Conservation (phyloP, 768 basidiomycete genomes). For the Russula dissimulans region DNA sequence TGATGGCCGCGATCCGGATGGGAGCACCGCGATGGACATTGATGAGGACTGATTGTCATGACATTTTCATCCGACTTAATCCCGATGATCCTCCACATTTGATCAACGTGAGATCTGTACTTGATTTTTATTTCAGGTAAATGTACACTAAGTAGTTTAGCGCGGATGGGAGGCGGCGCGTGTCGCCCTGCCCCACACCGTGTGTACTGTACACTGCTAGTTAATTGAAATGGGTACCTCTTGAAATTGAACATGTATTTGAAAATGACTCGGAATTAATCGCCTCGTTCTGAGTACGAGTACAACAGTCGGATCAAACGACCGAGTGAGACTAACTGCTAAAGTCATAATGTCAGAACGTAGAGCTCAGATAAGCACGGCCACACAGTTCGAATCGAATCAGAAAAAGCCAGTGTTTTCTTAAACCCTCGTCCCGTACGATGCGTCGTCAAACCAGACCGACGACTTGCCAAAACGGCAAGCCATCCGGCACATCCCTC, state of each 20-base stretch:
- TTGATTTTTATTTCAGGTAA: background rate
- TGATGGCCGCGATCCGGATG: background rate
- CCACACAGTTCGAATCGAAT: background rate
- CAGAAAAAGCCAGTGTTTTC: constrained; percentile 22
- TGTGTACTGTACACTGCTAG: constrained; percentile 4
- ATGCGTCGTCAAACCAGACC: constrained; percentile 3
- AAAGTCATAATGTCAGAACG: background rate
- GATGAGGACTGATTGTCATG: constrained; percentile 10
- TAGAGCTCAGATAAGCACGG: background rate
- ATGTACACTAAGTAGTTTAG: constrained; percentile 5
- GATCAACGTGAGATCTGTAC: background rate
- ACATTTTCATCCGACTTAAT: background rate
- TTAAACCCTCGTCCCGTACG: constrained; percentile 6
- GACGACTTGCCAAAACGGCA: constrained; percentile 15
- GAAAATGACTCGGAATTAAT: too few relatives aligned
- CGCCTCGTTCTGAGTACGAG: too few relatives aligned
- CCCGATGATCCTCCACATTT: background rate
- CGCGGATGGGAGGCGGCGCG: background rate
- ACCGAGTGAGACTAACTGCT: too few relatives aligned
- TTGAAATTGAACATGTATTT: background rate
- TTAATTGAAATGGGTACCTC: background rate
- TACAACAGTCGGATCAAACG: too few relatives aligned
- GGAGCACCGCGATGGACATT: constrained; percentile 17
- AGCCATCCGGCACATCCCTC: background rate
- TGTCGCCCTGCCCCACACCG: background rate